phyloP scores from a whole-genome alignment of 768 basidiomycete species.

The Mycena crocata region DNA sequence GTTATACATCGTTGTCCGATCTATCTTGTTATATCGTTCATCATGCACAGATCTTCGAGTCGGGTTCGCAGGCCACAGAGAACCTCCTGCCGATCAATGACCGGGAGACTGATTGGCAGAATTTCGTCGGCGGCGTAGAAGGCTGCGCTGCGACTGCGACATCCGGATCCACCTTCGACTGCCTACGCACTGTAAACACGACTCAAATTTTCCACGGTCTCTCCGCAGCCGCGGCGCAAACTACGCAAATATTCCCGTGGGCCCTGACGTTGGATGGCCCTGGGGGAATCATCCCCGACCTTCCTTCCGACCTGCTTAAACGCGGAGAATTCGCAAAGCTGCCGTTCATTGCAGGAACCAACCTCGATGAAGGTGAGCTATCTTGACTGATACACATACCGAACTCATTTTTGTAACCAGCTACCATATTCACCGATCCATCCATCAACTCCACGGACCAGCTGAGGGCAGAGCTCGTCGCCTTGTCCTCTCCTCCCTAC shows the following conservation, averaged over 20 bases:
- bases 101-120: constrained; percentile 44
- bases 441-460: constrained; percentile 38
- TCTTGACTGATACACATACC: not conserved
- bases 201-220: constrained; percentile 43
- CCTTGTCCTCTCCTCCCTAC: constrained; percentile 40
- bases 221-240: constrained; percentile 32
- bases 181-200: constrained; percentile 42
- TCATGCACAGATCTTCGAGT: constrained; percentile 55
- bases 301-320: constrained; percentile 47
- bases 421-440: constrained; percentile 33
- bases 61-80: constrained; percentile 47
- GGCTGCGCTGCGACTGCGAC: constrained; percentile 37
- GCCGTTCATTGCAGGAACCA: constrained; percentile 60
- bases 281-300: constrained; percentile 50
- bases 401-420: constrained; percentile 41
- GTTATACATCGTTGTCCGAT: constrained; percentile 8
- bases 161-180: constrained; percentile 47
- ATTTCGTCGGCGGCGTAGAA: constrained; percentile 43
- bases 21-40: not conserved
- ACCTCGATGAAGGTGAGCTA: constrained; percentile 56
- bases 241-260: constrained; percentile 43
- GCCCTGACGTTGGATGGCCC: constrained; percentile 54
- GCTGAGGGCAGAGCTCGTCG: constrained; percentile 33
- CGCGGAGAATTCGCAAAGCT: constrained; percentile 49
- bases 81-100: constrained; percentile 42